phyloP scores from a whole-genome alignment of 805 yeast species.

The Monosporozyma servazzii region DNA sequence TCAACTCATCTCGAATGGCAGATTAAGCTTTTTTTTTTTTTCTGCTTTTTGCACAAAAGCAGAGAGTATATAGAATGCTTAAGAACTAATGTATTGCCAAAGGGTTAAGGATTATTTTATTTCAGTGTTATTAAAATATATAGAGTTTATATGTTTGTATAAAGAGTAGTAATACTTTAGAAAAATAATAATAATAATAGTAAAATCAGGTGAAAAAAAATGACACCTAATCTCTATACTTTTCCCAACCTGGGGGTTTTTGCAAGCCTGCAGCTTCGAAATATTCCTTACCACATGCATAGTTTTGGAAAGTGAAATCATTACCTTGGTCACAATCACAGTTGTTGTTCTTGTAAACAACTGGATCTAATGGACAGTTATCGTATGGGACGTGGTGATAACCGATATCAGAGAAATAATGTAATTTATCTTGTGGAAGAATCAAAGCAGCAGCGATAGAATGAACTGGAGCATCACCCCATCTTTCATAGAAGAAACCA shows the following conservation, averaged over 20 bases:
- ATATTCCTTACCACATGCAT: slow-evolving; percentile 59
- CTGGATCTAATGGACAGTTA: slow-evolving; percentile 65
- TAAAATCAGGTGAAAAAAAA: neutral
- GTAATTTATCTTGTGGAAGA: slow-evolving; percentile 52
- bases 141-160: neutral
- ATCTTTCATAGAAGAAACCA: slow-evolving; percentile 80
- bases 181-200: neutral
- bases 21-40: too few species aligned
- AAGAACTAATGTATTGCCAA: neutral
- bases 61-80: neutral
- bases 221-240: slow-evolving; percentile 1
- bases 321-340: slow-evolving; percentile 69
- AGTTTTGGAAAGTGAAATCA: slow-evolving; percentile 64
- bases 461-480: slow-evolving; percentile 91
- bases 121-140: neutral
- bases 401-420: slow-evolving; percentile 73
- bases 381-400: slow-evolving; percentile 68
- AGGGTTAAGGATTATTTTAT: neutral
- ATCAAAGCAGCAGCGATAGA: slow-evolving; percentile 72
- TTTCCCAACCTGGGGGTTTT: slow-evolving; percentile 61
- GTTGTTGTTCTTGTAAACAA: slow-evolving; percentile 44
- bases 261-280: slow-evolving; percentile 41
- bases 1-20: neutral
- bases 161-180: neutral
- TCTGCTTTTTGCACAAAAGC: neutral